Percentiles rank a stretch among this genome's conserved stretches.
Conservation (phyloP, 108 stramenopile species). For the Cyclotella cryptica region DNA sequence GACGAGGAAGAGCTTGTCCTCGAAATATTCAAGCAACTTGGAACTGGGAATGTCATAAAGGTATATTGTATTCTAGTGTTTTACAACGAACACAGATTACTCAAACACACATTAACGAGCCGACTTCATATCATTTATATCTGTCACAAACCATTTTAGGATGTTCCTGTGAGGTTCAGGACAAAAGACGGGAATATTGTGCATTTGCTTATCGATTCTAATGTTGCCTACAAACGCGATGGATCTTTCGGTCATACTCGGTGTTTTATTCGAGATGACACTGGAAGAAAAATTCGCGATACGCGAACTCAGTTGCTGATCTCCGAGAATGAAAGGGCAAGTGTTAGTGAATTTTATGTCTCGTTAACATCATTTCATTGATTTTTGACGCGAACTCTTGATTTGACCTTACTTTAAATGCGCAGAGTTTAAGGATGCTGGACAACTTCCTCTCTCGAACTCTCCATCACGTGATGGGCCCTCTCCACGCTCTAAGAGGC, state of each 20-base stretch:
- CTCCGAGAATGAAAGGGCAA: conserved; percentile 45
- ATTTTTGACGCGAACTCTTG: background rate
- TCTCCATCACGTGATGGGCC: conserved; percentile 59
- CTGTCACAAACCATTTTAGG: background rate
- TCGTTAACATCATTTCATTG: background rate
- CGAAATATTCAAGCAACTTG: conserved; percentile 59
- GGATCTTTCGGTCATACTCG: conserved; percentile 62
- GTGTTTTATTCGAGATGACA: conserved; percentile 65
- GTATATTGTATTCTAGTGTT: no score
- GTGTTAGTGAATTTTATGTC: background rate
- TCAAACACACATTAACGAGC: no score
- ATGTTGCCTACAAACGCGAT: conserved; percentile 55
- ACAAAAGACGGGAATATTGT: conserved; percentile 61
- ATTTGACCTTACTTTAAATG: no score
- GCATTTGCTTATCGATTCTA: conserved; percentile 62
- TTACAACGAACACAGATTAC: no score
- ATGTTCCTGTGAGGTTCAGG: conserved; percentile 61
- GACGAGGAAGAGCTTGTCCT: conserved; percentile 53
- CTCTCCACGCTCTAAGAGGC: conserved; percentile 38
- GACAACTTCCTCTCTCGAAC: conserved; percentile 50
- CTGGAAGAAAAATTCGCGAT: conserved; percentile 50
- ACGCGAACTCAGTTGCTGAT: conserved; percentile 31
- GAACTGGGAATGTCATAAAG: conserved; percentile 44
- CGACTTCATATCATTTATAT: no score
- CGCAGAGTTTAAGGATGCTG: conserved; percentile 29